phyloP scores from a whole-genome alignment of 2,329 filamentous ascomycete species.

The Alternaria hordeiaustralica region DNA sequence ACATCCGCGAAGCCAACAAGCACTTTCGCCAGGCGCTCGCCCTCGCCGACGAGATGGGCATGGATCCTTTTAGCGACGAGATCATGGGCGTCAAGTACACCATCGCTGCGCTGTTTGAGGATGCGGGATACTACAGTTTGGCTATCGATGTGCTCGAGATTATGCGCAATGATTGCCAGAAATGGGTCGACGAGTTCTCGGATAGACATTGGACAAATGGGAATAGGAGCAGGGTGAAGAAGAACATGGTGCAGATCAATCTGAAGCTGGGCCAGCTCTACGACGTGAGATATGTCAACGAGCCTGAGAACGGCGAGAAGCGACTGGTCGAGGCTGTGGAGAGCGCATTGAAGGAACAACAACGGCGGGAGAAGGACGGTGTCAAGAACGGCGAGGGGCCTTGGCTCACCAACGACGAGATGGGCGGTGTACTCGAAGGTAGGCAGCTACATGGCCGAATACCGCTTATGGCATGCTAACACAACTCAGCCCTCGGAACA shows the following conservation, averaged over 20 bases:
- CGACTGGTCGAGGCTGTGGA: slow-evolving; percentile 82
- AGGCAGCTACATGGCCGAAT: slow-evolving; percentile 23
- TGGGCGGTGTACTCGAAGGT: slow-evolving; percentile 77
- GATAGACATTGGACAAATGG: slow-evolving; percentile 49
- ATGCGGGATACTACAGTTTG: slow-evolving; percentile 71
- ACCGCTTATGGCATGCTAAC: slow-evolving; percentile 16
- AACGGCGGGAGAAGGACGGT: slow-evolving; percentile 70
- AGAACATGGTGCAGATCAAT: slow-evolving; percentile 75
- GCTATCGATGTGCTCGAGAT: slow-evolving; percentile 80
- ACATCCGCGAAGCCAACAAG: slow-evolving; percentile 78
- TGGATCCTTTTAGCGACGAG: slow-evolving; percentile 91
- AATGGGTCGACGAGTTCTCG: slow-evolving; percentile 56
- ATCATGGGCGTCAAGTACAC: slow-evolving; percentile 88
- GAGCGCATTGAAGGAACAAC: slow-evolving; percentile 75
- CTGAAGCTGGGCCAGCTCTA: slow-evolving; percentile 89
- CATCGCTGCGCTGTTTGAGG: slow-evolving; percentile 79
- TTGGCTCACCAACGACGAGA: slow-evolving; percentile 74
- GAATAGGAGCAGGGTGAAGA: slow-evolving; percentile 70
- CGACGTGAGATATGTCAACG: slow-evolving; percentile 74
- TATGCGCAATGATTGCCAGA: slow-evolving; percentile 71
- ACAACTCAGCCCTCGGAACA: slow-evolving; percentile 70
- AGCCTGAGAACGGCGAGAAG: slow-evolving; percentile 76
- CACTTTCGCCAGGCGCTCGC: slow-evolving; percentile 83
- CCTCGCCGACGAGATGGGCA: slow-evolving; percentile 72
- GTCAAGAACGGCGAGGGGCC: slow-evolving; percentile 72